phyloP scores from a whole-genome alignment of 2,329 filamentous ascomycete species.

The Clonostachys byssicola region DNA sequence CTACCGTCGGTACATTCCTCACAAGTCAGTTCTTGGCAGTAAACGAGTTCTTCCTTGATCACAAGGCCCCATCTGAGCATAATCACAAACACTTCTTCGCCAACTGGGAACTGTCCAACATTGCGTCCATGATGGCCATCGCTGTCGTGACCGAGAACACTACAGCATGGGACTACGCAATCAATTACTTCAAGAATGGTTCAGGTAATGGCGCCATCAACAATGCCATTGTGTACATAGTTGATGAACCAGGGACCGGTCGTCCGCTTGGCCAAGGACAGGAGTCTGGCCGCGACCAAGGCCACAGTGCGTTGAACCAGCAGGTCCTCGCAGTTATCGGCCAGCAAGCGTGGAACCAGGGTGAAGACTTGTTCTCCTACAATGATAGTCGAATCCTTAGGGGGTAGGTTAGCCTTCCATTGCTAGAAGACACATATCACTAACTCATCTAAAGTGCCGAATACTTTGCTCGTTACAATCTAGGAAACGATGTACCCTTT shows the following conservation, averaged over 20 bases:
- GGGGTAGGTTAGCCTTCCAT: conserved; percentile 11
- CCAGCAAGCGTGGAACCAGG: conserved; percentile 35
- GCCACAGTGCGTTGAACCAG: conserved; percentile 34
- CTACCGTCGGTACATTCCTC: conserved; percentile 21
- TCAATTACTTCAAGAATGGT: conserved; percentile 33
- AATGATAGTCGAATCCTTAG: conserved; percentile 23
- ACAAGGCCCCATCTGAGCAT: conserved; percentile 22
- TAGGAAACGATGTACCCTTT: conserved; percentile 34
- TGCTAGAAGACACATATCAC: too few species aligned
- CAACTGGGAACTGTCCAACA: conserved; percentile 40
- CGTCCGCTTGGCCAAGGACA: conserved; percentile 14
- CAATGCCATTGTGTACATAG: conserved; percentile 21
- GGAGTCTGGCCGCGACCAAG: conserved; percentile 29
- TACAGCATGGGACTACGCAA: conserved; percentile 29
- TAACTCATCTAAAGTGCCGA: conserved; percentile 16
- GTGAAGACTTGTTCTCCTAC: conserved; percentile 26
- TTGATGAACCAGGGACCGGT: conserved; percentile 15
- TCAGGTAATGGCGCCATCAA: conserved; percentile 28
- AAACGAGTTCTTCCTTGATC: conserved; percentile 28
- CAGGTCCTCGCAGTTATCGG: conserved; percentile 30
- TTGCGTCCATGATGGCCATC: conserved; percentile 32
- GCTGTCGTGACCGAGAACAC: conserved; percentile 34
- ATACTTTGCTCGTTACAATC: conserved; percentile 34
- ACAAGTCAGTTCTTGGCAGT: conserved; percentile 27
- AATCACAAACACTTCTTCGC: conserved; percentile 28